phyloP scores from a whole-genome alignment of 1,284 basidiomycete species.

The Chalciporus piperatoides region DNA sequence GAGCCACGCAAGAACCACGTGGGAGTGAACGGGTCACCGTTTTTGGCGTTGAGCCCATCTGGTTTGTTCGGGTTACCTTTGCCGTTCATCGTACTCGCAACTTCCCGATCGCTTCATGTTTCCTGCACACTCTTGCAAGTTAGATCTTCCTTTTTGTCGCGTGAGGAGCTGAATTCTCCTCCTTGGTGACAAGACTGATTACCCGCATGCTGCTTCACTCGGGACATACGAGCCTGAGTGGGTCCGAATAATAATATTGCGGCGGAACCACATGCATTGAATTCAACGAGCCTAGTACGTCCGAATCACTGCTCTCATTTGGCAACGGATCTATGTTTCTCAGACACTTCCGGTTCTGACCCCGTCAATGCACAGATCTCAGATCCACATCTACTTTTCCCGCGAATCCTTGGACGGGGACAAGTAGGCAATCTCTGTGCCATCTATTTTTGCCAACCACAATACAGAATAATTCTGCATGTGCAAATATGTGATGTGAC shows the following conservation, averaged over 20 bases:
- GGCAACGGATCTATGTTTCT: conserved; percentile 34
- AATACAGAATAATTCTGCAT: conserved; percentile 29
- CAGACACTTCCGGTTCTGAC: conserved; percentile 24
- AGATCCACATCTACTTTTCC: conserved; percentile 30
- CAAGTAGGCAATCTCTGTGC: conserved; percentile 32
- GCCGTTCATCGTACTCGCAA: conserved; percentile 18
- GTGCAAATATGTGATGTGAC: conserved; percentile 22
- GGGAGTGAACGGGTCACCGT: conserved; percentile 18
- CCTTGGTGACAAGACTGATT: conserved; percentile 1
- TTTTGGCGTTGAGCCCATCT: conserved; percentile 19
- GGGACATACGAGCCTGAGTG: too few species aligned
- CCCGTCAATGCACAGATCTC: conserved; percentile 33
- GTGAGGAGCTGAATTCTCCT: conserved; percentile 3
- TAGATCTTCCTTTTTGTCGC: conserved; percentile 21
- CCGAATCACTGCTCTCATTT: conserved; percentile 23
- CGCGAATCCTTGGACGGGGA: conserved; percentile 33
- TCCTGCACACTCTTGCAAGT: conserved; percentile 2
- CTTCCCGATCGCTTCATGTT: conserved; percentile 22
- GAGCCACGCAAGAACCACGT: conserved; percentile 22
- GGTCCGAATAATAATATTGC: too few species aligned
- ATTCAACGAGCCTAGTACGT: conserved; percentile 18
- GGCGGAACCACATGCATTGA: background rate
- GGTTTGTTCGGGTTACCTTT: conserved; percentile 10
- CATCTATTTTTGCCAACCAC: conserved; percentile 33
- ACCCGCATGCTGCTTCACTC: too few species aligned